phyloP scores from a whole-genome alignment of 2,329 filamentous ascomycete genomes.

The Aspergillus pseudoterreus region DNA sequence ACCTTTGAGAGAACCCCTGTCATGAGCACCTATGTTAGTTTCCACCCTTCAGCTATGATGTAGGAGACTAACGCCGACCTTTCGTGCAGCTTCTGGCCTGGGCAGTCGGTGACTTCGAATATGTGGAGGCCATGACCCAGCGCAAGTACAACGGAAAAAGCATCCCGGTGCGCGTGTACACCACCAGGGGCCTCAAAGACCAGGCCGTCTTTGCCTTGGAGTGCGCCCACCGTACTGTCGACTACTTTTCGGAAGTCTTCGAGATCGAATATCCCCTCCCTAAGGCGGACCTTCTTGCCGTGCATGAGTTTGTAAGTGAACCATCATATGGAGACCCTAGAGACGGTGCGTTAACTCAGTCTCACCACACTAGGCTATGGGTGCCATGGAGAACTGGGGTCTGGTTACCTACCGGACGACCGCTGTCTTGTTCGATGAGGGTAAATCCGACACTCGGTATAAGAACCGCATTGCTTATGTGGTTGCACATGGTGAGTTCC shows the following conservation, averaged over 20 bases:
- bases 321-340: not conserved
- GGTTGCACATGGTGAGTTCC: constrained; percentile 68
- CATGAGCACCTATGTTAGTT: constrained; percentile 75
- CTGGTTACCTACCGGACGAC: constrained; percentile 95
- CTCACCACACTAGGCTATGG: constrained; percentile 45
- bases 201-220: constrained; percentile 86
- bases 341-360: constrained; percentile 27
- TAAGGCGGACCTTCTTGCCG: constrained; percentile 85
- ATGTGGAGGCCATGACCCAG: constrained; percentile 85
- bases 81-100: constrained; percentile 74
- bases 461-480: constrained; percentile 95
- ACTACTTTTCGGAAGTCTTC: constrained; percentile 94
- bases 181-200: constrained; percentile 87
- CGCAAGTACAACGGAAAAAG: constrained; percentile 87
- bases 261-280: constrained; percentile 89
- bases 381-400: constrained; percentile 96
- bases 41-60: not conserved
- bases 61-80: constrained; percentile 40
- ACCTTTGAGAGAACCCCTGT: constrained; percentile 79
- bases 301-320: constrained; percentile 78
- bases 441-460: constrained; percentile 83
- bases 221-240: constrained; percentile 88
- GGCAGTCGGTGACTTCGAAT: constrained; percentile 96
- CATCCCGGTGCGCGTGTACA: constrained; percentile 92
- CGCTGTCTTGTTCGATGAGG: constrained; percentile 91